phyloP scores from a whole-genome alignment of 2,329 filamentous ascomycete genomes.

The Ophiosphaerella korrae region DNA sequence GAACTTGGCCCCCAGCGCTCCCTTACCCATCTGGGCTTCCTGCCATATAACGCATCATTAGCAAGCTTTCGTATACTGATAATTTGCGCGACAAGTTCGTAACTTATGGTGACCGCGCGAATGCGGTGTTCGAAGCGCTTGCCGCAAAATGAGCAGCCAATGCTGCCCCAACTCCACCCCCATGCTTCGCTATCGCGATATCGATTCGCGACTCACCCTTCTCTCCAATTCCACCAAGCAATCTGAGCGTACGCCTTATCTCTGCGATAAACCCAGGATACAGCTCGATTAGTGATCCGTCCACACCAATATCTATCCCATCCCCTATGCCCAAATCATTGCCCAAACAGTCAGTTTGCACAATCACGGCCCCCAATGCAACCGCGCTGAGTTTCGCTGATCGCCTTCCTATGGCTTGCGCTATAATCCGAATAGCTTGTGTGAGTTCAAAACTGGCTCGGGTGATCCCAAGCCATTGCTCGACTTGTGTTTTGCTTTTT shows the following conservation, averaged over 20 bases:
- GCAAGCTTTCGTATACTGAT: no score
- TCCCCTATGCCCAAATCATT: constrained; percentile 60
- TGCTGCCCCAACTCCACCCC: constrained; percentile 88
- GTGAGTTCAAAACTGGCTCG: constrained; percentile 78
- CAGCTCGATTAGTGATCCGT: constrained; percentile 88
- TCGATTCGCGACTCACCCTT: constrained; percentile 79
- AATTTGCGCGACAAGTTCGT: no score
- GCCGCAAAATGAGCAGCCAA: constrained; percentile 67
- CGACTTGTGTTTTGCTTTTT: constrained; percentile 64
- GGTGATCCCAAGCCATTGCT: constrained; percentile 72
- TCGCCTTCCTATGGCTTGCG: constrained; percentile 80
- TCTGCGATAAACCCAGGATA: constrained; percentile 87
- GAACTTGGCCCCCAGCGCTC: no score
- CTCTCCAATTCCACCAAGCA: constrained; percentile 74
- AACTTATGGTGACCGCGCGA: no score
- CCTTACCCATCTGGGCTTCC: no score
- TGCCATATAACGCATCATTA: no score
- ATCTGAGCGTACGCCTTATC: constrained; percentile 77
- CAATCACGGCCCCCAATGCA: constrained; percentile 77
- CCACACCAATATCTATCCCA: constrained; percentile 80
- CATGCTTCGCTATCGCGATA: constrained; percentile 93
- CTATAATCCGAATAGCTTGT: constrained; percentile 78
- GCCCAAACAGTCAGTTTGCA: constrained; percentile 74
- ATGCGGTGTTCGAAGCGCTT: background rate
- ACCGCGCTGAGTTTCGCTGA: constrained; percentile 88